Conservation (phyloP, 345 rosid species). For the Populus nigra region DNA sequence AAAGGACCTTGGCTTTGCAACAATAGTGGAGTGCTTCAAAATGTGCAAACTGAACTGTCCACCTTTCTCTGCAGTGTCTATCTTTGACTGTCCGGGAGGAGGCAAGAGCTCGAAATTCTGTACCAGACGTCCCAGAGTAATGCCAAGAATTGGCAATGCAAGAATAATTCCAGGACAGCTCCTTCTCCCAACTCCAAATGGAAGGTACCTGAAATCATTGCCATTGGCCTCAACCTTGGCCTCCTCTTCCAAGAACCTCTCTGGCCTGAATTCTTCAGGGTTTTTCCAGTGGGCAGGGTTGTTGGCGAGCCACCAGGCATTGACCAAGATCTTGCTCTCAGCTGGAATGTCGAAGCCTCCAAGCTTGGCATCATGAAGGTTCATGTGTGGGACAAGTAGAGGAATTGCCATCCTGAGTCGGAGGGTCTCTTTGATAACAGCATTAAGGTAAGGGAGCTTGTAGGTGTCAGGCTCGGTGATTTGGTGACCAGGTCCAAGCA, state of each 20-base stretch:
- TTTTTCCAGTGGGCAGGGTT: constrained; percentile 80
- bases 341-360: constrained; percentile 84
- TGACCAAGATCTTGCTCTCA: constrained; percentile 89
- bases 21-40: constrained; percentile 86
- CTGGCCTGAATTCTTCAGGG: constrained; percentile 92
- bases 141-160: constrained; percentile 87
- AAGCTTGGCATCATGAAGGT: constrained; percentile 90
- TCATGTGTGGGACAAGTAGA: constrained; percentile 97
- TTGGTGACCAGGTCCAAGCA: constrained; percentile 67
- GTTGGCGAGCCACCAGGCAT: constrained; percentile 98
- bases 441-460: constrained; percentile 88
- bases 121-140: constrained; percentile 82
- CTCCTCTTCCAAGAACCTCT: constrained; percentile 95
- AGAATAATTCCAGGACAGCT: constrained; percentile 98
- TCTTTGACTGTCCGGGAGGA: constrained; percentile 77
- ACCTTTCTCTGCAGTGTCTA: constrained; percentile 84
- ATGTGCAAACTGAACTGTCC: constrained; percentile 98
- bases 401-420: constrained; percentile 94
- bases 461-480: constrained; percentile 79
- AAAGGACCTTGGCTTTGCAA: constrained; percentile 68
- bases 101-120: constrained; percentile 97
- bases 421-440: constrained; percentile 90
- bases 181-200: constrained; percentile 93
- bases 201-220: constrained; percentile 90
- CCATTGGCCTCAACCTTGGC: constrained; percentile 90